A percentile compares a stretch with the other conserved stretches of the same genome.
These are phyloP conservation scores for Heliocybe sulcata DNA, from an alignment of 1,284 basidiomycete genomes.

Conservation along the genomic window DNA sequence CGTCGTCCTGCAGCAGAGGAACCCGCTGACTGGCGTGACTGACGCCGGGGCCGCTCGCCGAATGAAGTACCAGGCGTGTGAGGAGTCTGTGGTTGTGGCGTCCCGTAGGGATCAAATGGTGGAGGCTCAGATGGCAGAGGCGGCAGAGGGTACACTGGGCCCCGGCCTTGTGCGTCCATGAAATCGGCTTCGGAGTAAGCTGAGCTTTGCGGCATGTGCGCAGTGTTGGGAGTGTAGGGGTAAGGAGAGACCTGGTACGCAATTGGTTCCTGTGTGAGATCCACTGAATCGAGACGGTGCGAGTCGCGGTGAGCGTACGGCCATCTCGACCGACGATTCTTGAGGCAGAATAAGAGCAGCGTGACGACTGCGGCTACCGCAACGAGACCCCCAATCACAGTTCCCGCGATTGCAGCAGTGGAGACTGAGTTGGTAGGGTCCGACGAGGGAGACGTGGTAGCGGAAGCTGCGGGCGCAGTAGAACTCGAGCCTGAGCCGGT, in stretches of 20 bases:
- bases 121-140: slow-evolving; percentile 18
- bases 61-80: background rate
- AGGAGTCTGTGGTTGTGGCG: background rate
- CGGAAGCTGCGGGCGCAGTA: slow-evolving; percentile 8
- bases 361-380: slow-evolving; percentile 43
- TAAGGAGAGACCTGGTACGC: slow-evolving; percentile 19
- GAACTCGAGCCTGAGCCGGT: background rate
- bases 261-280: slow-evolving; percentile 9
- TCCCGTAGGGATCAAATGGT: slow-evolving; percentile 16
- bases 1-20: slow-evolving; percentile 30
- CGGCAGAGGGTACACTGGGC: slow-evolving; percentile 6
- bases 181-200: slow-evolving; percentile 8
- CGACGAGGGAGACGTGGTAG: background rate
- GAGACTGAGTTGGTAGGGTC: slow-evolving; percentile 19
- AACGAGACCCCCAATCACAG: slow-evolving; percentile 48
- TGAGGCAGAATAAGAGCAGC: slow-evolving; percentile 42
- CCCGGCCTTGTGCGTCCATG: background rate
- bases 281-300: slow-evolving; percentile 21
- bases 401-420: slow-evolving; percentile 46
- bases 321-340: background rate
- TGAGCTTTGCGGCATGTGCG: slow-evolving; percentile 4
- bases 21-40: background rate
- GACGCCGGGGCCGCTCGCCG: background rate
- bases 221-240: slow-evolving; percentile 20
- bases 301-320: slow-evolving; percentile 11